Evolutionary conservation across 192 early-diverging fungal species (phyloP).

Genomic region (Backusella australiensis): DNA sequence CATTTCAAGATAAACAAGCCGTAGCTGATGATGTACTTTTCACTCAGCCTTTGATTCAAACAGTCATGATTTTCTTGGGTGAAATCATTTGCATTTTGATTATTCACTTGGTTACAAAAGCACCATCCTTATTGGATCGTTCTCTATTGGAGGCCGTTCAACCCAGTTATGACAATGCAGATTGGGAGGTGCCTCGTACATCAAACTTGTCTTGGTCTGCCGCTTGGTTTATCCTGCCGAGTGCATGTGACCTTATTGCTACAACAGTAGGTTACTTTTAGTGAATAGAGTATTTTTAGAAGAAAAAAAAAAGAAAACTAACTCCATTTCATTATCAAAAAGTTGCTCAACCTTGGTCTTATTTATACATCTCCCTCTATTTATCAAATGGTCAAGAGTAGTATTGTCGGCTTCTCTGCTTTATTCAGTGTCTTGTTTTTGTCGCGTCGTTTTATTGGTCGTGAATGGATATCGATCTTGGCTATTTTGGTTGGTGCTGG

Average conservation of each 20-base stretch:
- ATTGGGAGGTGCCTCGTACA: slow-evolving; percentile 13
- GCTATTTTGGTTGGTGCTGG: slow-evolving; percentile 14
- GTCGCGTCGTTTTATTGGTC: slow-evolving; percentile 16
- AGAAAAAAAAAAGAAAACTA: neutral
- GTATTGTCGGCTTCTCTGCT: slow-evolving; percentile 29
- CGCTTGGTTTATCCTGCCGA: slow-evolving; percentile 24
- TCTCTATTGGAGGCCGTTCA: slow-evolving; percentile 17
- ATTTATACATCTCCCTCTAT: slow-evolving; percentile 28
- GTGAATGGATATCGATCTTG: slow-evolving; percentile 17
- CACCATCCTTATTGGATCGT: slow-evolving; percentile 15
- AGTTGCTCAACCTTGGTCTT: slow-evolving; percentile 29
- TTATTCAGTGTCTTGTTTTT: slow-evolving; percentile 24
- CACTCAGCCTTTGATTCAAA: slow-evolving; percentile 29
- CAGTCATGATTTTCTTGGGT: slow-evolving; percentile 31
- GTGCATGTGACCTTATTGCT: slow-evolving; percentile 25
- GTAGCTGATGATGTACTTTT: slow-evolving; percentile 7
- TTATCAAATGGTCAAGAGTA: slow-evolving; percentile 32
- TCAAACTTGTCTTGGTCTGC: slow-evolving; percentile 11
- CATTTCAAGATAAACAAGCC: slow-evolving; percentile 20
- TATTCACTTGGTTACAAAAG: slow-evolving; percentile 23
- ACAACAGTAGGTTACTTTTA: slow-evolving; percentile 17
- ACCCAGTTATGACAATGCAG: slow-evolving; percentile 1
- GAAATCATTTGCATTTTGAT: slow-evolving; percentile 26
- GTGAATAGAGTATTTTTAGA: neutral
- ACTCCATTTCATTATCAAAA: neutral